Evolutionary conservation across 148 eudicot species (phyloP).

Genomic region (Rhododendron kiyosumense): DNA sequence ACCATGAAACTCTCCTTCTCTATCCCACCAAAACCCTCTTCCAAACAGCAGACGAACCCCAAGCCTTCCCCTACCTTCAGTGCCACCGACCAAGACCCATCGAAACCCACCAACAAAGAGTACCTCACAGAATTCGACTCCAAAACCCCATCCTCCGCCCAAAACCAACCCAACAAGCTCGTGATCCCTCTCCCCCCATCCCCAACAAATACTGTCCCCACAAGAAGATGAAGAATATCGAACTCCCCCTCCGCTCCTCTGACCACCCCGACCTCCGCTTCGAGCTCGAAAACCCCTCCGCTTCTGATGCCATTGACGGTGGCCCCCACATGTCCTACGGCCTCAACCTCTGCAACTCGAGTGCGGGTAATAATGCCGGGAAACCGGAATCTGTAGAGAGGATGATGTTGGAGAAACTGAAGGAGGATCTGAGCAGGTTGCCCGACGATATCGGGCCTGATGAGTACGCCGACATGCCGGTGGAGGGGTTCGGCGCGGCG

Average conservation of each 20-base stretch:
- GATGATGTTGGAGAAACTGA: constrained; percentile 50
- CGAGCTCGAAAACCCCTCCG: constrained; percentile 24
- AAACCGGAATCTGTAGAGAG: constrained; percentile 1
- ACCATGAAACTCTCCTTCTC: no score
- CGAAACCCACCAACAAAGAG: constrained; percentile 6
- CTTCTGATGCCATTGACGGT: neutral
- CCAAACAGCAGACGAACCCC: no score
- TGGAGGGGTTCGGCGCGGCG: constrained; percentile 75
- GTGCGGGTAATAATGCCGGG: neutral
- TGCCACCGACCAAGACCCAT: neutral
- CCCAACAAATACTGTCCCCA: constrained; percentile 53
- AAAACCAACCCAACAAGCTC: constrained; percentile 12
- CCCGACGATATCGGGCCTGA: constrained; percentile 61
- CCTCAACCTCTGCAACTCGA: constrained; percentile 44
- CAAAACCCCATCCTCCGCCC: constrained; percentile 25
- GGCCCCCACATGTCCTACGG: constrained; percentile 44
- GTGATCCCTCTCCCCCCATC: constrained; percentile 58
- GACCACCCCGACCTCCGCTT: constrained; percentile 31
- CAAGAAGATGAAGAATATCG: constrained; percentile 64
- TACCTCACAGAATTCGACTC: constrained; percentile 59
- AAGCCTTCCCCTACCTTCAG: no score
- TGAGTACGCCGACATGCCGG: constrained; percentile 59
- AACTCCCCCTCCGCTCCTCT: constrained; percentile 34
- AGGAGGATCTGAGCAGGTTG: constrained; percentile 50
- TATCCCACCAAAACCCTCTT: no score